Evolutionary conservation across 345 rosid genomes (phyloP).

Genomic region (Eucalyptus erythrocorys): DNA sequence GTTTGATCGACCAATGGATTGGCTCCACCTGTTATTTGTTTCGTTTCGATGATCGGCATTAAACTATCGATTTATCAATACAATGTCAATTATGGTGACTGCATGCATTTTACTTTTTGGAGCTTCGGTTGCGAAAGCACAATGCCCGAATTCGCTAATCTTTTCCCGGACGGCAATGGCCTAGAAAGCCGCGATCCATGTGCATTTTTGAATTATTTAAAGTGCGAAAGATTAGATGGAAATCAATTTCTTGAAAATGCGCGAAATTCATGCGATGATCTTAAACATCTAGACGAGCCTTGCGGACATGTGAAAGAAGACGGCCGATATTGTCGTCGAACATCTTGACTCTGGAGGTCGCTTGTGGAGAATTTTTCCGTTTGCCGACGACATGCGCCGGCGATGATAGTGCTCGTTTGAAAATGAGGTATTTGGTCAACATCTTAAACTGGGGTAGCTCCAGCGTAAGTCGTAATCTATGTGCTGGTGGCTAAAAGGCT

Average conservation of each 20-base stretch:
- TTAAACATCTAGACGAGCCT: not conserved
- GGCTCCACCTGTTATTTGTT: not conserved
- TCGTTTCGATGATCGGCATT: not conserved
- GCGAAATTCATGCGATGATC: not conserved
- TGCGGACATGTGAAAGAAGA: not conserved
- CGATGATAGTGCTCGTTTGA: not conserved
- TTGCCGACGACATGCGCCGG: not conserved
- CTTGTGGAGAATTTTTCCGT: not conserved
- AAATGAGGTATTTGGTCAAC: not conserved
- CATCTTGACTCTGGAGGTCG: not conserved
- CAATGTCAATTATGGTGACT: not conserved
- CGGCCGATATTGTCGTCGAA: not conserved
- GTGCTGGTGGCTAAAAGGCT: not conserved
- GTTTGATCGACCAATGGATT: not conserved
- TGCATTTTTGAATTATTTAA: not conserved
- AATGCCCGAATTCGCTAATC: not conserved
- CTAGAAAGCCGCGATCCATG: not conserved
- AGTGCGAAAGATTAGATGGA: not conserved
- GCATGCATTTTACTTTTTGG: not conserved
- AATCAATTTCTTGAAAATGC: not conserved
- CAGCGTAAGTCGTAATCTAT: not conserved
- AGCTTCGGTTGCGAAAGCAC: not conserved
- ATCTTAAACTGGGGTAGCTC: not conserved
- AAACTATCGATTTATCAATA: not conserved
- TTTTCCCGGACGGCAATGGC: not conserved